Evolutionary conservation across 257 asterid species (phyloP), one percentile per base, ranked within the genome.

Genomic region (Fraxinus anomala): DNA sequence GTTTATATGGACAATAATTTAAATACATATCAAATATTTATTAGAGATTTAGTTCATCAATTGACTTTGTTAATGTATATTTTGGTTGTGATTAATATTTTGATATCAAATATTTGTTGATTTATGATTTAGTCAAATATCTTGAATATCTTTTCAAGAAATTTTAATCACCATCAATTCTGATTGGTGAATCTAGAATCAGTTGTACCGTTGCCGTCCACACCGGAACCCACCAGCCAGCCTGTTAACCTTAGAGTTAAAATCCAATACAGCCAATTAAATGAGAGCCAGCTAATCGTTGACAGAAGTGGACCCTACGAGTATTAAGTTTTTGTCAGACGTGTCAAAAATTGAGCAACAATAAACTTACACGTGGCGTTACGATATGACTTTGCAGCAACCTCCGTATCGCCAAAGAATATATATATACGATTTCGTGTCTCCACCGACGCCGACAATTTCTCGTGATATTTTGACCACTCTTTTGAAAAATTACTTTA

Each of bases 361-460:
- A 0, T 33, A 2, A 0, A 0, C 0, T 0, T n/a, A 77, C 83
- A 85, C 89, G 88, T 85, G 89, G 87, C 85, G 4, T 1, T 10
- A 5, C 61, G 28, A 69, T 75, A 82, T 79, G 81, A 80, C 26
- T 6, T 5, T 24, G 33, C 79, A 74, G 26, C 86, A 65, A 75
- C 82, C 79, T 77, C 79, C 72, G 81, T 75, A 84, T 80, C 85
- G 76, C 68, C 73, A 42, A 42, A 42, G 69, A 78, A 37, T 51
- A 59, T 42, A 2, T 42, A 2, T 14, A 2, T 11, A 14, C 37
- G 78, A 56, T 31, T 70, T 30, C 42, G 72, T 70, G 80, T 33
- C 74, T 21, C 80, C 36, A n/a, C 1, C 73, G 40, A 23, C 79
- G 79, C 94, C 91, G 91, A 88, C 95, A 88, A 81, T 83, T 78